Evolutionary conservation across 306 rosid species (phyloP), one percentile per base, ranked within the genome.

Genomic region (Dalbergia cultrata): DNA sequence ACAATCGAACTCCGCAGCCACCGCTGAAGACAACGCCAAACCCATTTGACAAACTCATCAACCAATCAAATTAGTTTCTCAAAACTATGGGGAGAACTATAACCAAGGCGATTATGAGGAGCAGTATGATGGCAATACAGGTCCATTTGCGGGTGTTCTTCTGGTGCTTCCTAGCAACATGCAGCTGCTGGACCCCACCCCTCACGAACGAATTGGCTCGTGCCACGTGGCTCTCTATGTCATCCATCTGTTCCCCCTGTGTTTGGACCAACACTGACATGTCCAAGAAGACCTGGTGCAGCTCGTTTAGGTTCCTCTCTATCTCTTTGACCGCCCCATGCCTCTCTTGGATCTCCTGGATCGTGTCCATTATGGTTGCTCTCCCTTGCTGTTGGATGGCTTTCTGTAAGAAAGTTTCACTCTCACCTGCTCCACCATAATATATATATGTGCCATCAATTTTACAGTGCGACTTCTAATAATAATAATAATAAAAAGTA

Each of bases 241-340:
- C 93, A 41, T 95, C 97, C 12, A 95, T 47, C 7, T 95, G 92
- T 80, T 92, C 93, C 4, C 97, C 97, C 49, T 95, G 97, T 1
- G 88, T 77, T 56, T 92, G 87, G 22, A 95, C 97, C 86, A 95
- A 50, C 17, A 95, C 97, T 3, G 98, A 87, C 97, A 95, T 95
- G 90, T 95, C 98, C 87, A 95, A 10, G 84, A 95, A 95, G 72
- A 95, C 92, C 73, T 95, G 98, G 78, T 95, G 97, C 45, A 95
- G 83, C 84, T 92, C 98, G 3, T 86, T 90, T 5, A 95, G 97
- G 22, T 85, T 87, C 81, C 88, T 95, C 83, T 95, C 98, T 73
- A 95, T 89, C 63, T 90, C 97, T 41, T 88, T 91, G 13, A 92
- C 91, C 0, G 97, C 91, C 12, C 90, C 95, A 26, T 95, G 97